Evolutionary conservation across 1,139 yeast genomes (phyloP), one percentile per base, ranked within the genome.

Genomic region (Suhomyces terraborum): DNA sequence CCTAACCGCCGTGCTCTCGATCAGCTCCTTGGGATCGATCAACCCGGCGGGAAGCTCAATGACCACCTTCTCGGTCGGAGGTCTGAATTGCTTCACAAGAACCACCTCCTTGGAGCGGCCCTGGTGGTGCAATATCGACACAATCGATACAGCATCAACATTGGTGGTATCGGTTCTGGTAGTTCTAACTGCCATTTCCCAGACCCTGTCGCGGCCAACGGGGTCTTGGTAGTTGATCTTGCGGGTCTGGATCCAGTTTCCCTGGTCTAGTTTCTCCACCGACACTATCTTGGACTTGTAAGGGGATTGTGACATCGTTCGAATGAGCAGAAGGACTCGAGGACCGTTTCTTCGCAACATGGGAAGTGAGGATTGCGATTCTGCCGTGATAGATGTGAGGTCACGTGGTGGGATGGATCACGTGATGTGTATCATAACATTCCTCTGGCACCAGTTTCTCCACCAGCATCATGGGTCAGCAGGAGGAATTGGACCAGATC

Each of bases 11-110:
- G 97, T 88, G 3, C 77, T 63, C 50, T 83, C 89, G 28, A 88
- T 66, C 1, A 84, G 61, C 58, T 93, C 98, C 38, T 79, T 75
- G 1, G 94, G 88, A 60, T 93, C 98, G 33, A 93, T 77, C 46
- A 93, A 69, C 0, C 98, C 98, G 0, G 98, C 98, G 0, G 98
- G 98, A 54, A 91, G 75, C 61, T 93, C 98, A 49, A 93, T 81
- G 56, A 93, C 85, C 2, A 91, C 88, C 19, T 88, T 89, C 42
- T 77, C 83, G 8, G 86, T 85, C 1, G 98, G 98, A 2, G 98
- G 96, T 42, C 98, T 75, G 64, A 85, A 91, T 59, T 91, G 98
- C 58, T 86, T 87, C 54, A 88, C 93, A 23, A 91, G 69, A 3
- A 91, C 76, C 30, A 91, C 67, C 51, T 81, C 80, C 27, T 45